Percentiles rank a stretch among this genome's conserved stretches.
These are phyloP conservation scores for Plectosphaerella cucumerina DNA, from an alignment of 2,329 filamentous ascomycete species.

Conservation along the genomic window DNA sequence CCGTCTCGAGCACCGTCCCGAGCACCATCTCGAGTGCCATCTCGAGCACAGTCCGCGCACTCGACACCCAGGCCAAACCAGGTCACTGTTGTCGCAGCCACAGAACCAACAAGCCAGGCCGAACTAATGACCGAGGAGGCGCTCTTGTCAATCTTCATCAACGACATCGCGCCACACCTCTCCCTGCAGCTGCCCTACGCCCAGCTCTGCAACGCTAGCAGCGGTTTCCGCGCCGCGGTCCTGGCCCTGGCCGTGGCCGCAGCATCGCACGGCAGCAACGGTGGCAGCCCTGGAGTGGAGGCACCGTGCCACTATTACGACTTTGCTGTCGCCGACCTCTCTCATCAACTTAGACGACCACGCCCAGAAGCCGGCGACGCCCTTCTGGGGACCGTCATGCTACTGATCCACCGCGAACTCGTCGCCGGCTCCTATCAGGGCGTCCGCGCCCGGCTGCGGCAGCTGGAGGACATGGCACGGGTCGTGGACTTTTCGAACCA, in stretches of 20 bases:
- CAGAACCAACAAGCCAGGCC: background rate
- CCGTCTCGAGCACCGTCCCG: background rate
- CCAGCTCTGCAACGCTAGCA: background rate
- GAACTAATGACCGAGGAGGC: background rate
- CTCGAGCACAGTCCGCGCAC: background rate
- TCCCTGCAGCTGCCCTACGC: background rate
- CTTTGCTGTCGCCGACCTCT: slow-evolving; percentile 1
- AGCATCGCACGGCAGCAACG: background rate
- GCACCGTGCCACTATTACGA: slow-evolving; percentile 4
- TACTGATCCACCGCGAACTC: slow-evolving; percentile 1
- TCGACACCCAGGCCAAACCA: background rate
- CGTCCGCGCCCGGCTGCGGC: background rate
- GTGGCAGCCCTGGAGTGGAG: background rate
- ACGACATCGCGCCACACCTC: background rate
- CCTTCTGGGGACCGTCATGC: background rate
- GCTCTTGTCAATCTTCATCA: background rate
- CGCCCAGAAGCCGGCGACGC: background rate
- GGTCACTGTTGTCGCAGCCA: background rate
- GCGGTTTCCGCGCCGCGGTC: background rate
- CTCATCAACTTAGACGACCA: background rate
- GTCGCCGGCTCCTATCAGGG: background rate
- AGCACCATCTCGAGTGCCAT: too few species aligned
- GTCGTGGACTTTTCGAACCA: background rate
- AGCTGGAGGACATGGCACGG: background rate
- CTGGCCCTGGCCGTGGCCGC: background rate